Percentiles rank a stretch among this genome's conserved stretches.
phyloP scores from a whole-genome alignment of 768 basidiomycete genomes.

The Butyriboletus loyo region DNA sequence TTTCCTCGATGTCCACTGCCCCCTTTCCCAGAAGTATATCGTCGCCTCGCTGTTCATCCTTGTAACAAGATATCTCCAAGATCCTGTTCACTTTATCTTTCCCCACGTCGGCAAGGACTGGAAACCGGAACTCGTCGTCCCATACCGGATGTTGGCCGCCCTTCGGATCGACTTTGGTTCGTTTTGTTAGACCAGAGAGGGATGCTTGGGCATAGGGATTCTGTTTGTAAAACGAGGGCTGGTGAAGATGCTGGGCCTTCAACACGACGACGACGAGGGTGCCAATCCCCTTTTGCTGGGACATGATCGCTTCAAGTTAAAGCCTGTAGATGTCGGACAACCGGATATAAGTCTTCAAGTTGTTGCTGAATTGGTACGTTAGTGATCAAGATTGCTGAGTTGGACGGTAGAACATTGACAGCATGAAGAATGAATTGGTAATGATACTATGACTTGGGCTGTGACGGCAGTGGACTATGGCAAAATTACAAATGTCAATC shows the following conservation, averaged over 20 bases:
- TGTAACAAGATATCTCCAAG: slow-evolving; percentile 74
- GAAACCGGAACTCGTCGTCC: slow-evolving; percentile 85
- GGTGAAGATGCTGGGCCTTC: slow-evolving; percentile 83
- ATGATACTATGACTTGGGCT: too few relatives aligned
- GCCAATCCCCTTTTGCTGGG: slow-evolving; percentile 54
- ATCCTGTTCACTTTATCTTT: slow-evolving; percentile 46
- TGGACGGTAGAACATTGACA: background rate
- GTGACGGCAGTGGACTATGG: background rate
- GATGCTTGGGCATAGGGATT: slow-evolving; percentile 76
- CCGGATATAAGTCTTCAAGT: background rate
- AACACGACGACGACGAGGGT: slow-evolving; percentile 83
- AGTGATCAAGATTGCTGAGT: background rate
- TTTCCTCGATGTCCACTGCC: slow-evolving; percentile 71
- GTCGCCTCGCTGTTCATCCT: slow-evolving; percentile 69
- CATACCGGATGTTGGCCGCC: slow-evolving; percentile 94
- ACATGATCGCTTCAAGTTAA: slow-evolving; percentile 13
- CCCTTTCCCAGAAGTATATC: slow-evolving; percentile 76
- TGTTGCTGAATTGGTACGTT: background rate
- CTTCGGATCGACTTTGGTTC: slow-evolving; percentile 71
- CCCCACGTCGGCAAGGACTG: slow-evolving; percentile 58
- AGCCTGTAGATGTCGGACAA: background rate
- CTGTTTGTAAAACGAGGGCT: slow-evolving; percentile 86
- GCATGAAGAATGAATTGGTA: background rate
- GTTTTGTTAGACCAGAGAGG: slow-evolving; percentile 59
- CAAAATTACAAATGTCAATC: too few relatives aligned